These are phyloP conservation scores for Boletellus sp. DNA, from an alignment of 768 basidiomycete genomes.

Conservation along the genomic window DNA sequence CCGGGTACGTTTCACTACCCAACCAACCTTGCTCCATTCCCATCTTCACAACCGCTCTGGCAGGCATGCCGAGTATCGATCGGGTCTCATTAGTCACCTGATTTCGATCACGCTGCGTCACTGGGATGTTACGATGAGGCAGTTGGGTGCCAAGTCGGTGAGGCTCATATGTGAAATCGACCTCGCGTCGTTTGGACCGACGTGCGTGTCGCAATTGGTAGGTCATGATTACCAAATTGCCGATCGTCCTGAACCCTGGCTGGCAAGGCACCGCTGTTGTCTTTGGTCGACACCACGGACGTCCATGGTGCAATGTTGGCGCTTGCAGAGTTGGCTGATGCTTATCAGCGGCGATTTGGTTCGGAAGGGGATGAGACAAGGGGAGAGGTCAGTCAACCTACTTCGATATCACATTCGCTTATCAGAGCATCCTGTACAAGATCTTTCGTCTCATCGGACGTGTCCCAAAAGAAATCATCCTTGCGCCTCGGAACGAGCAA, in stretches of 20 bases:
- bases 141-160: constrained; percentile 73
- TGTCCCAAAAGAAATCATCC: constrained; percentile 57
- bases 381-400: constrained; percentile 40
- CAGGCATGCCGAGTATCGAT: constrained; percentile 78
- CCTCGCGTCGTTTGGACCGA: constrained; percentile 48
- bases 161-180: constrained; percentile 63
- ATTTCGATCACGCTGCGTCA: constrained; percentile 74
- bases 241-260: constrained; percentile 9
- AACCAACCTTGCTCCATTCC: constrained; percentile 1
- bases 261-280: constrained; percentile 50
- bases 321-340: constrained; percentile 68
- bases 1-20: constrained; percentile 55
- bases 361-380: constrained; percentile 33
- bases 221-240: constrained; percentile 23
- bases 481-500: constrained; percentile 66
- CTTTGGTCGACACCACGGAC: constrained; percentile 62
- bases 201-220: constrained; percentile 51
- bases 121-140: constrained; percentile 84
- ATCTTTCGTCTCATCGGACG: constrained; percentile 57
- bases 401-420: neutral
- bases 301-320: constrained; percentile 81
- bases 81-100: constrained; percentile 67
- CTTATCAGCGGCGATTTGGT: constrained; percentile 39
- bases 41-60: constrained; percentile 7
- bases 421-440: constrained; percentile 36